Evolutionary conservation across 2,329 filamentous ascomycete species (phyloP), one percentile per base, ranked within the genome.

Genomic region (Ceratocystis variospora): DNA sequence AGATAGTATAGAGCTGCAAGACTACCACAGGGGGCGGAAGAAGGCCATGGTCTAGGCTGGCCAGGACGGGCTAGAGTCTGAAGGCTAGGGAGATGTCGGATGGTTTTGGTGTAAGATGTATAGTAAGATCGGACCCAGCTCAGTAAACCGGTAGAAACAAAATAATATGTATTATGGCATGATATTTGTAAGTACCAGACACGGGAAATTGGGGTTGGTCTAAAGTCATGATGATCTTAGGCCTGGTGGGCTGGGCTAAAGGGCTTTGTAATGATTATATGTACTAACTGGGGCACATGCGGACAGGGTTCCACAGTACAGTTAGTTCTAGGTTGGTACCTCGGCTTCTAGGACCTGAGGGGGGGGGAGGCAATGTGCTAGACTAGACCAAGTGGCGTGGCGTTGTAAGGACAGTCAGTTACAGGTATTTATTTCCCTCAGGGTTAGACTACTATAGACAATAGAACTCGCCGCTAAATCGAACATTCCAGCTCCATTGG

Each of bases 1-100:
- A 59, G 55, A 59, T n/a, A 59, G 55, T 5, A 59, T 59, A 15
- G 55, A 59, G 55, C 55, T 59, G 55, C 55, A 59, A 59, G 55
- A 59, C 28, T 59, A 59, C 19, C 55, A 59, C 28, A 59, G 31
- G 6, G 55, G 55, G 12, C 55, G 28, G 25, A 37, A 8, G 55
- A 59, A 59, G 10, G 55, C 17, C 28, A 37, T 59, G 4, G 55
- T 37, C 31, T 59, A 59, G 55, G 55, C 37, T 41, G 37, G 37
- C 28, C 55, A 59, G 28, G 12, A 8, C 25, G 10, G 55, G 5
- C 33, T 59, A 37, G 55, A 37, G 55, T 8, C 2, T 10, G 25
- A 15, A n/a, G 55, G 31, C 55, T 59, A 33, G 25, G 55, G 31
- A 37, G 28, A 59, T 59, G 15, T 59, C 28, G 25, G 28, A 37